Base-by-base conservation (phyloP, 75 land plant genomes). In the Pseudotsuga menziesii region DNA sequence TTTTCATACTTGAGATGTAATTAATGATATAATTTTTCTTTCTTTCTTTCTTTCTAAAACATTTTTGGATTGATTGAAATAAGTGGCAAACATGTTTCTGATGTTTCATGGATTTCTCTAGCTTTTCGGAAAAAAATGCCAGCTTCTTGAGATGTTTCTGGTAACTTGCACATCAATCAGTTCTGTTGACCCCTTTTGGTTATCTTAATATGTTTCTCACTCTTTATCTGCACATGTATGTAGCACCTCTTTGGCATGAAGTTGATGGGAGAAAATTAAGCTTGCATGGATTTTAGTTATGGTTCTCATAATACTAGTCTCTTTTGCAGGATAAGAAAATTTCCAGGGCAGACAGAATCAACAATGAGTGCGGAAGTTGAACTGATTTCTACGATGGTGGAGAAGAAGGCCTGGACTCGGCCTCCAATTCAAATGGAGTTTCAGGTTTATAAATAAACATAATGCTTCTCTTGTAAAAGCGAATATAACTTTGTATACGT, bases 371-470 rank as follows among this genome's bases (percentile, higher is more conserved):
- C 99, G 36, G 99, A 97, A 82, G 88, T 97, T 11, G 99, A 97
- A 79, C 82, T 97, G 62, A 97, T 97, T 75, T 97, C 99, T 67
- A 97, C 99, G 39, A 95, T 97, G 88, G 85, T 83, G 61, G 99
- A 97, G 63, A 97, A 91, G 86, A 97, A 97, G 78, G 80, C 94
- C 20, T 92, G 92, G 93, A 97, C 98, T 73, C 78, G 94, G 69
- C 96, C 99, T 32, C 99, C 99, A 23, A 97, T 97, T 79, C 99
- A 97, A 73, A 97, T 97, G 99, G 99, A 97, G 77, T 97, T 97
- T 66, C 99, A 97, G 95, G 99, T 93, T 25, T 20, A 20, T 7
- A 60, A 60, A 60, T 20, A 4, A 20, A 60, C 61, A 60, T 20
- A 60, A 2, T 60, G 61, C 5, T 20, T 60, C 4, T 60, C n/a